These are phyloP conservation scores for Aureobasidium sp. DNA, from an alignment of 2,329 filamentous ascomycete species.

Conservation along the genomic window DNA sequence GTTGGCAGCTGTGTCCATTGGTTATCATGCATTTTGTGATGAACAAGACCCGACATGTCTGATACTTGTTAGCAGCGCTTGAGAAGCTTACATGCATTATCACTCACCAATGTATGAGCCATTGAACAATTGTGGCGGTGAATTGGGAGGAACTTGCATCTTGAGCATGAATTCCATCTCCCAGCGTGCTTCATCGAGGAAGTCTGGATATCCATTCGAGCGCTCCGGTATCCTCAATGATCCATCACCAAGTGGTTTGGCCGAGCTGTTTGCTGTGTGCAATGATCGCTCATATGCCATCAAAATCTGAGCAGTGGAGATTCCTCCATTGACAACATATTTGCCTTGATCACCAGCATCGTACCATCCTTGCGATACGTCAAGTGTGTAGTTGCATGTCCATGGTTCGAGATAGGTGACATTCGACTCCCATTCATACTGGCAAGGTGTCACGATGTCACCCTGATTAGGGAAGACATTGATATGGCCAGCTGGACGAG, in stretches of 20 bases:
- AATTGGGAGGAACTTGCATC: slow-evolving; percentile 16
- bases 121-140: slow-evolving; percentile 14
- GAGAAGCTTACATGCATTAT: background rate
- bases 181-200: slow-evolving; percentile 18
- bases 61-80: background rate
- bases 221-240: slow-evolving; percentile 16
- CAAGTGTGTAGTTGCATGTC: slow-evolving; percentile 18
- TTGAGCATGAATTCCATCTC: slow-evolving; percentile 16
- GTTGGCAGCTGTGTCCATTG: slow-evolving; percentile 17
- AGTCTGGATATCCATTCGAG: slow-evolving; percentile 13
- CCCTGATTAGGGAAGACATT: slow-evolving; percentile 16
- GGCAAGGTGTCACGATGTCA: slow-evolving; percentile 14
- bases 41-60: slow-evolving; percentile 16
- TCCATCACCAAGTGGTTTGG: slow-evolving; percentile 10
- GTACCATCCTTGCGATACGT: slow-evolving; percentile 17
- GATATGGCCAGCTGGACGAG: slow-evolving; percentile 15
- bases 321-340: slow-evolving; percentile 17
- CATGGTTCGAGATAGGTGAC: slow-evolving; percentile 16
- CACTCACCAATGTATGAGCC: slow-evolving; percentile 14
- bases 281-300: slow-evolving; percentile 16
- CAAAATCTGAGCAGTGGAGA: slow-evolving; percentile 16
- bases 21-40: slow-evolving; percentile 18
- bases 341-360: slow-evolving; percentile 18
- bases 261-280: background rate
- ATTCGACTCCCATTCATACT: slow-evolving; percentile 15